Evolutionary conservation across 2,329 filamentous ascomycete genomes (phyloP).

Genomic region (Epichloe bromicola): DNA sequence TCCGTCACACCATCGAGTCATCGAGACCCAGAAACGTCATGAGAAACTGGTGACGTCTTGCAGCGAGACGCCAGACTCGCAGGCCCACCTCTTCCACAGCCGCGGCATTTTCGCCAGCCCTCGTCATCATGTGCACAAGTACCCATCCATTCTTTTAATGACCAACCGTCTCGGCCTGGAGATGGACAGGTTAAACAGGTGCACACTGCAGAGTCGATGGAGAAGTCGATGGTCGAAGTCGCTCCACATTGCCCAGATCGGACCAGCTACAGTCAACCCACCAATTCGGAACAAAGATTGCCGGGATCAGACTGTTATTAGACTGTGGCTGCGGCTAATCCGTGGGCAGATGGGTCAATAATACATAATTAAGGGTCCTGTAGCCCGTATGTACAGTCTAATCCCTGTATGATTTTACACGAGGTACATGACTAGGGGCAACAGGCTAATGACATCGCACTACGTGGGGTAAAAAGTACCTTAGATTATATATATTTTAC

Average conservation of each 20-base stretch:
- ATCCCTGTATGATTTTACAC: no score
- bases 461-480: no score
- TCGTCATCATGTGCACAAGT: no score
- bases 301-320: not conserved
- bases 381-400: no score
- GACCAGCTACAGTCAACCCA: not conserved
- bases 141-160: no score
- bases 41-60: not conserved
- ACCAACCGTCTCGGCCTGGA: no score
- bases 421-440: no score
- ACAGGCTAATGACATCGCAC: no score
- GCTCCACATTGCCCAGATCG: constrained; percentile 5
- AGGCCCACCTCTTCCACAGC: no score
- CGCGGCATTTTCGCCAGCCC: no score
- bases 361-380: not conserved
- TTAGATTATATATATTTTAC: no score
- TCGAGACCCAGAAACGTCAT: not conserved
- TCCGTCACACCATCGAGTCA: not conserved
- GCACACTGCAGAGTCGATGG: not conserved
- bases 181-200: not conserved
- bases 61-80: not conserved
- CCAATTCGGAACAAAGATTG: not conserved
- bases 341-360: not conserved
- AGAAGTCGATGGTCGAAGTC: constrained; percentile 1
- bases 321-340: not conserved